Conservation (phyloP, 2,329 filamentous ascomycete species). For the Neurospora sp. region DNA sequence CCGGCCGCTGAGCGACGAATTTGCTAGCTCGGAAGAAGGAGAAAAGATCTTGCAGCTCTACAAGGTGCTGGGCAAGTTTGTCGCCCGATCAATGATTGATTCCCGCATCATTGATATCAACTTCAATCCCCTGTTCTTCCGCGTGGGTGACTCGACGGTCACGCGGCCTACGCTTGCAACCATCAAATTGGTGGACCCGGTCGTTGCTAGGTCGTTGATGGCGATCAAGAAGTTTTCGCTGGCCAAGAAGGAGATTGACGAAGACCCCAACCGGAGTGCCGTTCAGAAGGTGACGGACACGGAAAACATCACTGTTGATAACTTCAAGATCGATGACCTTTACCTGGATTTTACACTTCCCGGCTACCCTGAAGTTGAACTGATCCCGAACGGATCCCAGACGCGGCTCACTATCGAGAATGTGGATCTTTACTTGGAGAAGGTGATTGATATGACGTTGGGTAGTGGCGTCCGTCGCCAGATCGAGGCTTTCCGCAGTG, state of each 20-base stretch:
- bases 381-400: slow-evolving; percentile 65
- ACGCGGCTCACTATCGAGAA: slow-evolving; percentile 78
- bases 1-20: slow-evolving; percentile 73
- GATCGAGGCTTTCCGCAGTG: slow-evolving; percentile 79
- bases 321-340: slow-evolving; percentile 72
- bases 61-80: slow-evolving; percentile 91
- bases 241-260: slow-evolving; percentile 71
- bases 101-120: slow-evolving; percentile 96
- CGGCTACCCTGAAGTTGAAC: slow-evolving; percentile 78
- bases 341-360: slow-evolving; percentile 91
- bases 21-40: slow-evolving; percentile 65
- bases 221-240: slow-evolving; percentile 78
- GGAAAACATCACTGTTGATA: slow-evolving; percentile 62
- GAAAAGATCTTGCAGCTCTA: slow-evolving; percentile 82
- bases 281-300: slow-evolving; percentile 63
- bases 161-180: slow-evolving; percentile 80
- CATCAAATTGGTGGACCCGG: slow-evolving; percentile 79
- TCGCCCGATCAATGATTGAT: slow-evolving; percentile 95
- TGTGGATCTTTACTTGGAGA: slow-evolving; percentile 78
- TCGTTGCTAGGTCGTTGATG: slow-evolving; percentile 75
- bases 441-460: slow-evolving; percentile 83
- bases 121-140: slow-evolving; percentile 97
- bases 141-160: slow-evolving; percentile 62
- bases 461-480: slow-evolving; percentile 81
- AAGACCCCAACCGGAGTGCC: slow-evolving; percentile 53